Base-by-base conservation (phyloP, 345 rosid genomes). In the Hibiscus trionum region DNA sequence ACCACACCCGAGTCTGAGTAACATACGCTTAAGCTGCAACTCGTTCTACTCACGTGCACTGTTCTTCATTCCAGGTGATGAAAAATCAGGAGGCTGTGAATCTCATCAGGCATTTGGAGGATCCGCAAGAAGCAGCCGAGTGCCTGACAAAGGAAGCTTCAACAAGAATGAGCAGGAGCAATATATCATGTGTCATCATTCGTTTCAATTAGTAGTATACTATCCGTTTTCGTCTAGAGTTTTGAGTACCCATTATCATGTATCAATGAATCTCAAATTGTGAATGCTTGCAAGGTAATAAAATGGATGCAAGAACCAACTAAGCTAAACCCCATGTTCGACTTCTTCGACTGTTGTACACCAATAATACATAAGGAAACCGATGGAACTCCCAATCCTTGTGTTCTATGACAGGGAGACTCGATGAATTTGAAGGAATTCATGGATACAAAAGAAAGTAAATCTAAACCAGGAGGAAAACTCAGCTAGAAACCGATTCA, bases 51-150 rank as follows among this genome's bases (percentile, higher is more conserved):
- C 24, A 55, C 17, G 24, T 17, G 59, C 11, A 55, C 26, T n/a
- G 55, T 55, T 24, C 2, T 19, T 62, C 67, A 72, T 46, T 57
- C n/a, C 75, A 90, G 93, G 92, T 87, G 57, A 88, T 91, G 91
- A 91, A 80, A 69, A 86, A 76, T 70, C 94, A 91, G 80, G 97
- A 91, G 76, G 92, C 94, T 26, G 84, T 86, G 72, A 82, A 78
- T 74, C 82, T 91, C 47, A 78, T 86, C 21, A 75, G 90, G 77
- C 90, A 89, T 73, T 53, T 91, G 0, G 82, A 85, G 68, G 86
- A 86, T 81, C 87, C 97, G 42, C 84, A 84, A 76, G 84, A 82
- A 82, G 97, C 94, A 33, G 87, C 94, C 81, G 82, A 87, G 67
- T 86, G 89, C 76, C 80, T 91, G 53, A 83, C 93, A 52, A 87